These are phyloP conservation scores for Podila minutissima DNA, from an alignment of 192 early-diverging fungal species.

Conservation along the genomic window DNA sequence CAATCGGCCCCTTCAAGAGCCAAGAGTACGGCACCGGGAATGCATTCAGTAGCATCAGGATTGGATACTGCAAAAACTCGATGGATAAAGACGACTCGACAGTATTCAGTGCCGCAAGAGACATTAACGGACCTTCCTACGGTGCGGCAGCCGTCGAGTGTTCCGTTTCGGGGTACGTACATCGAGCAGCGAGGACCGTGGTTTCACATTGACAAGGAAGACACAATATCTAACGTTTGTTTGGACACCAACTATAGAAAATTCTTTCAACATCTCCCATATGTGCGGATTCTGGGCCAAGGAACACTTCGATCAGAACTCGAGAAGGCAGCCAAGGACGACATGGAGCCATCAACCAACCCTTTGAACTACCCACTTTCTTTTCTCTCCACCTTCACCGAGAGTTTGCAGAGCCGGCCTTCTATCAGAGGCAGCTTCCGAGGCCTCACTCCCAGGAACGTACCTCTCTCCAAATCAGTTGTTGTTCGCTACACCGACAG, in stretches of 20 bases:
- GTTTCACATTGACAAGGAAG: neutral
- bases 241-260: slow-evolving; percentile 11
- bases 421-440: slow-evolving; percentile 44
- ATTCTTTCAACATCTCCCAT: slow-evolving; percentile 45
- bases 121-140: slow-evolving; percentile 32
- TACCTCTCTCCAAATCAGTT: slow-evolving; percentile 44
- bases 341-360: slow-evolving; percentile 9
- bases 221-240: neutral
- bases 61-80: slow-evolving; percentile 53
- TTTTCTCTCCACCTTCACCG: slow-evolving; percentile 31
- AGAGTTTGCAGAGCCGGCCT: slow-evolving; percentile 49
- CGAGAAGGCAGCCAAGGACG: slow-evolving; percentile 16
- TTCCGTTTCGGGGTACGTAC: slow-evolving; percentile 48
- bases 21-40: slow-evolving; percentile 53
- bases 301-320: slow-evolving; percentile 23
- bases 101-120: slow-evolving; percentile 19
- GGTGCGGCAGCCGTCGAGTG: slow-evolving; percentile 50
- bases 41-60: slow-evolving; percentile 46
- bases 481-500: slow-evolving; percentile 46
- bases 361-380: slow-evolving; percentile 41
- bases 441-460: slow-evolving; percentile 7
- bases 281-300: slow-evolving; percentile 26
- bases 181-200: neutral
- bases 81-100: slow-evolving; percentile 28
- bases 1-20: slow-evolving; percentile 52